These are phyloP conservation scores for Xerocomellus chrysenteron DNA, from an alignment of 768 basidiomycete genomes.

Conservation along the genomic window DNA sequence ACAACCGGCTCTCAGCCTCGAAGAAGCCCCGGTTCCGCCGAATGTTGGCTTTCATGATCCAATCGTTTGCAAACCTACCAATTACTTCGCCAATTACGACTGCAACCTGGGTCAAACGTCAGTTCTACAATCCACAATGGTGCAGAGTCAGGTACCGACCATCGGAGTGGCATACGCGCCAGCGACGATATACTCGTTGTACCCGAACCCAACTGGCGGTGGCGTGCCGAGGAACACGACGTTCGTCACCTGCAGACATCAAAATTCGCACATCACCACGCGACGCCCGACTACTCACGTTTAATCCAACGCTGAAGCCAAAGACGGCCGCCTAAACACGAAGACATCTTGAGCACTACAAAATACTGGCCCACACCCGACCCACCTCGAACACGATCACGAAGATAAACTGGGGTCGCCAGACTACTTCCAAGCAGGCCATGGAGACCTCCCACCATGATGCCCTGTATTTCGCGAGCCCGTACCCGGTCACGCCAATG, in stretches of 20 bases:
- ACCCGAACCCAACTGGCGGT: constrained; percentile 47
- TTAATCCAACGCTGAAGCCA: constrained; percentile 50
- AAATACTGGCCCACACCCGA: not conserved
- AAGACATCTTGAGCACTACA: not conserved
- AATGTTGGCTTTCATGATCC: constrained; percentile 43
- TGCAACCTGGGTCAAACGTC: constrained; percentile 36
- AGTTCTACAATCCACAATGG: not conserved
- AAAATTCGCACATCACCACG: not conserved
- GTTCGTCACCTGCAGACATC: constrained; percentile 45
- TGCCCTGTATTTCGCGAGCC: constrained; percentile 45
- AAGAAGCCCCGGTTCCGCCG: constrained; percentile 51
- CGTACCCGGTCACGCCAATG: constrained; percentile 46
- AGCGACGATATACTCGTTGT: constrained; percentile 39
- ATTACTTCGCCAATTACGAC: constrained; percentile 51
- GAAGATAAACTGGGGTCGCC: constrained; percentile 49
- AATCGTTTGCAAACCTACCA: constrained; percentile 52
- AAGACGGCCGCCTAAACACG: constrained; percentile 39
- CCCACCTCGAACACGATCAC: constrained; percentile 40
- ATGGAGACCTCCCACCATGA: constrained; percentile 37
- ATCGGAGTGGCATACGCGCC: constrained; percentile 47
- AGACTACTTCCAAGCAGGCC: constrained; percentile 40
- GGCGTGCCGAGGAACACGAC: constrained; percentile 53
- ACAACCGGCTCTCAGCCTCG: constrained; percentile 48
- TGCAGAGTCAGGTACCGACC: constrained; percentile 22
- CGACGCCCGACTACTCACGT: constrained; percentile 25